Base-by-base conservation (phyloP, 2,329 filamentous ascomycete genomes). In the Pseudocercospora macadamiae region DNA sequence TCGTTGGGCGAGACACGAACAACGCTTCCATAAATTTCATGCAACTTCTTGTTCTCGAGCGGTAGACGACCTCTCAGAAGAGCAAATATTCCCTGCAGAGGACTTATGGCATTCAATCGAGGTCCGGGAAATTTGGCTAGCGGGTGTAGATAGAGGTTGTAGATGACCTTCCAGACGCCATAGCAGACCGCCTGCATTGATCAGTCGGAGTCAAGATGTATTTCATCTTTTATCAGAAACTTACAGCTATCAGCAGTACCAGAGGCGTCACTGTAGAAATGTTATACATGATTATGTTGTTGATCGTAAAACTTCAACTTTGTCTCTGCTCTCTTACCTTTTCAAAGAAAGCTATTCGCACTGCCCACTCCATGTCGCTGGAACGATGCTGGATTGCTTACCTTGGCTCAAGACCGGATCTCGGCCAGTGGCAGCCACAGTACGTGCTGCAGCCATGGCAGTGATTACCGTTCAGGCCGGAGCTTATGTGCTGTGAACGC, bases 1-100 rank as follows among this genome's bases (percentile, higher is more conserved):
- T 82, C 78, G n/a, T 60, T 60, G 14, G 81, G 80, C 3, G 73
- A 74, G 39, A 81, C 69, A 8, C 81, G 77, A 7, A 83, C 79
- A 1, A 82, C 73, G 1, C 73, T 71, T 4, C 80, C 80, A 61
- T 80, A 79, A 37, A 68, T 61, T 4, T 70, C 48, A 36, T 58
- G 56, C 10, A 58, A 65, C 2, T 58, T 32, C 66, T 95, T 82
- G 44, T 64, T 55, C 23, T 64, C 56, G 26, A 62, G 36, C 28
- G 55, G 54, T 4, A 65, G 61, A 10, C 57, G 57, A 9, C 64
- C 63, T 18, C 62, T 59, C 9, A 67, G 23, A n/a, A 64, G 48
- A 61, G 59, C 51, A 37, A 54, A 44, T n/a, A 64, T 53, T 18
- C 59, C 58, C 14, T 66, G 68, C 2, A 68, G 16, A 4, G 59